These are phyloP conservation scores for Sclerotinia subarctica DNA, from an alignment of 2,329 filamentous ascomycete genomes.

Conservation along the genomic window DNA sequence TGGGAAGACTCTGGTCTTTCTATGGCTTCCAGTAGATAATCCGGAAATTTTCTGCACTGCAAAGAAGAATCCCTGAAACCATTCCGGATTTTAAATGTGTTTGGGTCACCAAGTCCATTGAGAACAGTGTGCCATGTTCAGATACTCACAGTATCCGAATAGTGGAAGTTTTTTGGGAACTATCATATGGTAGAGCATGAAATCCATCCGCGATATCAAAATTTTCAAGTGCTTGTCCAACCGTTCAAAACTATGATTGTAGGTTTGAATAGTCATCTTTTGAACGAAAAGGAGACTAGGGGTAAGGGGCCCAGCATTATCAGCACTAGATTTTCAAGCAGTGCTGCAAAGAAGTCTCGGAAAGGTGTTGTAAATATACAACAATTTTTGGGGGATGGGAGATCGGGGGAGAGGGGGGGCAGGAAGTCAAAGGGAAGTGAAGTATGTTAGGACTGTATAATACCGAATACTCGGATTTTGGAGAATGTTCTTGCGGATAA, in stretches of 20 bases:
- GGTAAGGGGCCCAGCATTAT: not conserved
- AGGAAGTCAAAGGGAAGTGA: not conserved
- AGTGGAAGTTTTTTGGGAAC: not conserved
- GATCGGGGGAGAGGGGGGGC: no score
- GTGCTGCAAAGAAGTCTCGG: not conserved
- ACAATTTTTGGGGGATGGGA: no score
- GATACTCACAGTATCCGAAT: not conserved
- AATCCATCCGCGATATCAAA: not conserved
- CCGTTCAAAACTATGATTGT: not conserved
- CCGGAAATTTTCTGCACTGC: no score
- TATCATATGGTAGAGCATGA: not conserved
- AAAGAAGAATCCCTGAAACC: not conserved
- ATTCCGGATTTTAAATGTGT: not conserved
- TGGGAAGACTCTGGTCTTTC: not conserved
- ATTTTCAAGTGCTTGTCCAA: not conserved
- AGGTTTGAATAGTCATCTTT: not conserved
- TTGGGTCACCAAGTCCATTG: not conserved
- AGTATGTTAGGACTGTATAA: not conserved
- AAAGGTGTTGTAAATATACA: not conserved
- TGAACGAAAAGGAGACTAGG: not conserved
- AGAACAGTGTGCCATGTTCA: not conserved
- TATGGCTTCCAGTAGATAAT: not conserved
- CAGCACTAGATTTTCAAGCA: no score
- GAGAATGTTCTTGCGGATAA: not conserved
- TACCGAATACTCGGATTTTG: not conserved